Evolutionary conservation across 148 eudicot genomes (phyloP), one percentile per base, ranked within the genome.

Genomic region (Cornus florida): DNA sequence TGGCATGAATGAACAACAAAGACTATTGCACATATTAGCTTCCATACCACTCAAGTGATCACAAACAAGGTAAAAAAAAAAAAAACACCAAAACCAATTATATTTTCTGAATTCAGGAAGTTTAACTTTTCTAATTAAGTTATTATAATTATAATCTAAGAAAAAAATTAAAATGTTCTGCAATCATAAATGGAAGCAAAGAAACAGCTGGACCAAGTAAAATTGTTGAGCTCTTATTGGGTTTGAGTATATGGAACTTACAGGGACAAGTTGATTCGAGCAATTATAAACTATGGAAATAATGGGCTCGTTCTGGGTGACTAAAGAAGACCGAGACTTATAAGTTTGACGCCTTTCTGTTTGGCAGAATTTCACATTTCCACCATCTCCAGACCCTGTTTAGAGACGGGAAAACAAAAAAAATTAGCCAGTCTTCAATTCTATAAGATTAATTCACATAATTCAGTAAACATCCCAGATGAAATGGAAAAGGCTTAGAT

Each of bases 241-340:
- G 8, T 24, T 24, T 17, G 14, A 24, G 48, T 24, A 33, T 16
- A 7, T 57, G 50, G 67, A 33, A 71, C 83, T 70, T 81, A 81
- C 83, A n/a, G 70, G 24, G 11, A 75, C 75, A 76, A 76, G 79
- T 62, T 70, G 33, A n/a, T 76, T 70, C 4, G 62, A n/a, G 69
- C 79, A 64, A 64, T 62, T 10, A 76, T n/a, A 43, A 71, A 75
- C 64, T 7, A 56, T 76, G 5, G 75, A 66, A 72, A 23, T 2
- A 7, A 39, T 39, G 24, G 60, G 48, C 43, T 71, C 70, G 14
- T 69, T 57, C 70, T 71, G 60, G 20, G 7, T 28, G 39, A 7
- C 35, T 57, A 32, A 1, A 22, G 78, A 81, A 76, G 79, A 13
- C 71, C 17, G 70, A 65, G 38, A 56, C 38, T 38, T 67, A n/a